Evolutionary conservation across 495 filamentous ascomycete species (phyloP).

Genomic region (Aspergillus wentii): DNA sequence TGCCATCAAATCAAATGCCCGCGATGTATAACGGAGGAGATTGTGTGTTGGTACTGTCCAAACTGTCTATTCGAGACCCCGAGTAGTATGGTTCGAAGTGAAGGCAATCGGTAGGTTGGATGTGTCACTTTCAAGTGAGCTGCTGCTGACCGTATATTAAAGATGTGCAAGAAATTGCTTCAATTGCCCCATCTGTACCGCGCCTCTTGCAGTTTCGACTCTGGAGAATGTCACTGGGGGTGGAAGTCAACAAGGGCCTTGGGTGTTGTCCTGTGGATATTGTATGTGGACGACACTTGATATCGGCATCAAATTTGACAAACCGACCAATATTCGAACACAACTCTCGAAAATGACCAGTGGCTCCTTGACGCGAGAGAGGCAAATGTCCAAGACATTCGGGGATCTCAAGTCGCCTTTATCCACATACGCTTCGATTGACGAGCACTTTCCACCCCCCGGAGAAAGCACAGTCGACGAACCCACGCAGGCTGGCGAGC

Average conservation of each 20-base stretch:
- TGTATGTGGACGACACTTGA: conserved; percentile 90
- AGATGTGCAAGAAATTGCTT: conserved; percentile 95
- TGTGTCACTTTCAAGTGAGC: not conserved
- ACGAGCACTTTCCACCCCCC: conserved; percentile 20
- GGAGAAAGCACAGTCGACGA: conserved; percentile 9
- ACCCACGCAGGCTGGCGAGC: conserved; percentile 1
- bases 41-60: conserved; percentile 92
- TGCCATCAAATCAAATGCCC: conserved; percentile 94
- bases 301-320: conserved; percentile 86
- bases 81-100: conserved; percentile 80
- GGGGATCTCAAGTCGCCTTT: conserved; percentile 36
- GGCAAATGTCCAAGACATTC: conserved; percentile 29
- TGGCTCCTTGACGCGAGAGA: conserved; percentile 24
- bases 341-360: conserved; percentile 59
- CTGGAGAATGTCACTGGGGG: conserved; percentile 47
- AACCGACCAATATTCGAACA: conserved; percentile 74
- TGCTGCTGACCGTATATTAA: conserved; percentile 10
- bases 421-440: conserved; percentile 32
- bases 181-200: conserved; percentile 86
- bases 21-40: conserved; percentile 85
- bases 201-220: conserved; percentile 67
- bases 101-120: conserved; percentile 79
- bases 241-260: conserved; percentile 55
- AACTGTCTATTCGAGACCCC: conserved; percentile 93
- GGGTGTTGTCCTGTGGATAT: conserved; percentile 77